Base-by-base conservation (phyloP, 305 asterid genomes). In the Fraxinus latifolia region DNA sequence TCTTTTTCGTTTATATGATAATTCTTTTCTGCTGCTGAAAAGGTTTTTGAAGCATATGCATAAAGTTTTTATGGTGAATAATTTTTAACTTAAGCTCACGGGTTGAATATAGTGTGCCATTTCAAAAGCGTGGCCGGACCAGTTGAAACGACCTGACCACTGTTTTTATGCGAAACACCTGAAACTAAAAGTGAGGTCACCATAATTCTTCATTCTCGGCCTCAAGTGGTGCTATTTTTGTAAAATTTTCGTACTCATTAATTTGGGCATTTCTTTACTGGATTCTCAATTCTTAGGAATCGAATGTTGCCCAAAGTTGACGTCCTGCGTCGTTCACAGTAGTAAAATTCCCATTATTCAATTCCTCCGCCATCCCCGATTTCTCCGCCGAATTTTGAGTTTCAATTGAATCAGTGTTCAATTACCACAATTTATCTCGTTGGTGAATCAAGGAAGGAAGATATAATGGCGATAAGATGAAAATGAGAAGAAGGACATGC, bases 401-500 rank as follows among this genome's bases (percentile, higher is more conserved):
- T 62, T 33, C 72, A 1, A 0, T 25, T 25, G 33, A 42, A 21
- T 6, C 68, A 5, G 31, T 23, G 15, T 23, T 23, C n/a, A 17
- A 68, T 25, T 29, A 5, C 74, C 74, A 29, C 19, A 68, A 12
- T 67, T 67, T 15, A 25, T 68, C 74, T 68, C 17, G 3, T 1
- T 68, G 39, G 5, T 14, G 75, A 70, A 70, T 12, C 75, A 31
- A 70, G 21, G 9, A 5, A 15, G 75, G 39, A 70, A 0, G 7
- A 70, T 70, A 5, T 70, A 31, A 32, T 70, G 76, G 44, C 42
- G 44, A 70, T 70, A 1, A 32, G 25, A 32, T 32, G 14, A 70
- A 31, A 78, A 27, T 14, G 71, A 84, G 55, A 67, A 85, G 86
- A 83, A 85, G 84, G 71, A 92, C 85, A 74, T 94, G 97, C 88